A percentile compares a stretch with the other conserved stretches of the same genome.
Conservation (phyloP, 2,329 filamentous ascomycete species). For the Cercospora brassicicola region DNA sequence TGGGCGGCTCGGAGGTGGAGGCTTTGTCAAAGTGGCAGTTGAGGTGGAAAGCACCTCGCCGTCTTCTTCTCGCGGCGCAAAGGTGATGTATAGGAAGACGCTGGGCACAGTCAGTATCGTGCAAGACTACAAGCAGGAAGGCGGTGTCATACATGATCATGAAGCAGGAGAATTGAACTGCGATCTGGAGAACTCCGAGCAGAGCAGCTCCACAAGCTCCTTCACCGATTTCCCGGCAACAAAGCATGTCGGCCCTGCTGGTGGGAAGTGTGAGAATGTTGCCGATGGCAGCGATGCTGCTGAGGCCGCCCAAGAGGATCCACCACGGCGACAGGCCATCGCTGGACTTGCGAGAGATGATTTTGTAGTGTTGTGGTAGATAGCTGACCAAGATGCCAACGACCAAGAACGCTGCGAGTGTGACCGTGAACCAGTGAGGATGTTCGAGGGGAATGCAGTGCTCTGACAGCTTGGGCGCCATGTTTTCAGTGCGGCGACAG, state of each 20-base stretch:
- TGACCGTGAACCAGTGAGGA: constrained; percentile 32
- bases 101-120: constrained; percentile 49
- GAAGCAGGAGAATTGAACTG: constrained; percentile 89
- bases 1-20: constrained; percentile 59
- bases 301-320: constrained; percentile 88
- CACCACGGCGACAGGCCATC: constrained; percentile 96
- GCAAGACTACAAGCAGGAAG: neutral
- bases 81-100: constrained; percentile 88
- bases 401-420: constrained; percentile 62
- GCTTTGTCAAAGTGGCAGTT: constrained; percentile 49
- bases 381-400: constrained; percentile 90
- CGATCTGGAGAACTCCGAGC: constrained; percentile 86
- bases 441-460: constrained; percentile 34
- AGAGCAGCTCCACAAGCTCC: constrained; percentile 84
- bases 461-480: constrained; percentile 15
- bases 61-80: constrained; percentile 62
- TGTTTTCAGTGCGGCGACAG: neutral
- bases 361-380: constrained; percentile 89
- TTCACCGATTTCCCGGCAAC: constrained; percentile 76
- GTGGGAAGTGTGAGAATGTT: constrained; percentile 89
- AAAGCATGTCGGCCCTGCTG: constrained; percentile 78
- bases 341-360: constrained; percentile 79
- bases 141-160: constrained; percentile 70
- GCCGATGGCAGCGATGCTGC: constrained; percentile 78
- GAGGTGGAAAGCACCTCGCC: constrained; percentile 38